Base-by-base conservation (phyloP, 1,284 basidiomycete species). In the Trametes polyzona region DNA sequence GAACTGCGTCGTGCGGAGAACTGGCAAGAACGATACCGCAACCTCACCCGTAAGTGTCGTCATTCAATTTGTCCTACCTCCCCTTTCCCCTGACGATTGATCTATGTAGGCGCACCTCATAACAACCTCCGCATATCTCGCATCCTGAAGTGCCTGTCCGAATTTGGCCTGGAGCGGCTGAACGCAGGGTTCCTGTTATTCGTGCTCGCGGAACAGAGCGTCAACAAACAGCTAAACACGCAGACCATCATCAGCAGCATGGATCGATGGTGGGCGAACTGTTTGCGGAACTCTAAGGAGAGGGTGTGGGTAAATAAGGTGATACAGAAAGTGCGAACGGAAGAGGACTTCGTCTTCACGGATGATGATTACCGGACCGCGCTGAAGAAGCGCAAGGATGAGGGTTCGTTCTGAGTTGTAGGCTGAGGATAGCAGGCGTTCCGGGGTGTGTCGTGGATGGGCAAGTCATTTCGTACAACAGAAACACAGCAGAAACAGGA, bases 121-220 rank as follows among this genome's bases (percentile, higher is more conserved):
- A 92, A 92, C 72, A 82, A 91, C 71, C 81, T 92, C 55, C 86
- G 90, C 33, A 84, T 92, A 60, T 87, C 89, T 43, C 85, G 90
- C 19, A 89, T 92, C 60, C 74, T 92, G 65, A 91, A 92, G 71
- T 87, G 82, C 63, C 73, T 92, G 29, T 88, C 88, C 17, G 87
- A 90, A 64, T 69, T 89, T 54, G 85, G 83, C 14, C 69, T 87
- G 40, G 86, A 88, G 62, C 78, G 70, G 51, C 74, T 86, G 19
- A 87, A 85, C 64, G 80, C 83, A 4, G 84, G 86, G 0, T 87
- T 91, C 64, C 70, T 92, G 39, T 75, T 92, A 35, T 83, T 89
- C 65, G 78, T 90, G 58, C 78, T 91, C 30, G 80, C 76, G 57
- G 88, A 91, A 61, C 86, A 89, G 65, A 88, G 87, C 66, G 83